Evolutionary conservation across 2,329 filamentous ascomycete species (phyloP), one percentile per base, ranked within the genome.

Genomic region (Magnaporthales sp.): DNA sequence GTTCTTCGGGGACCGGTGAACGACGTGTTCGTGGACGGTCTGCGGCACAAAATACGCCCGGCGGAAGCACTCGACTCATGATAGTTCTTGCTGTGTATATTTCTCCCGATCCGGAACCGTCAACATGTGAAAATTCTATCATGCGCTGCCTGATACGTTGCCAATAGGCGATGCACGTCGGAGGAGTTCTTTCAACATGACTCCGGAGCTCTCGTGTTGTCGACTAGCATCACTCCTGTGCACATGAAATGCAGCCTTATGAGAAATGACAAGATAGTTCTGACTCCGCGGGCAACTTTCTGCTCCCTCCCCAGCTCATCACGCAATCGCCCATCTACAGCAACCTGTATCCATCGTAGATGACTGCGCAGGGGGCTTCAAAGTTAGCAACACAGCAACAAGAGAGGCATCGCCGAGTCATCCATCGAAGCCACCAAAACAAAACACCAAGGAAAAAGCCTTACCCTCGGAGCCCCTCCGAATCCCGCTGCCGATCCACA

Each of bases 401-500:
- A 63, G 15, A 63, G 10, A 63, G n/a, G n/a, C 26, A 19, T 26
- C n/a, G 27, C 27, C 22, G 19, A 7, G 5, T 26, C 15, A 63
- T n/a, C n/a, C n/a, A n/a, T n/a, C n/a, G n/a, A n/a, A n/a, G n/a
- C n/a, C n/a, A n/a, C n/a, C n/a, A n/a, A n/a, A n/a, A n/a, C n/a
- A 32, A 22, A 22, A n/a, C 7, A 4, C 9, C 4, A 24, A n/a
- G 13, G 30, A n/a, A 26, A n/a, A 31, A 54, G 1, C 13, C 64
- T 62, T 31, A 66, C 56, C 64, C 27, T 66, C 65, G 4, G 46
- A n/a, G 8, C 65, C 65, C 38, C 61, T 46, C 7, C 72, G 70
- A 22, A 69, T 72, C 11, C 73, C 73, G 38, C 70, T 71, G 22
- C 65, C 71, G 1, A 72, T 30, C 70, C 70, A 74, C 10, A 73